Percentiles rank a stretch among this genome's conserved stretches.
Evolutionary conservation across 805 yeast species (phyloP).

Genomic region (Kregervanrija pseudodelftensis): DNA sequence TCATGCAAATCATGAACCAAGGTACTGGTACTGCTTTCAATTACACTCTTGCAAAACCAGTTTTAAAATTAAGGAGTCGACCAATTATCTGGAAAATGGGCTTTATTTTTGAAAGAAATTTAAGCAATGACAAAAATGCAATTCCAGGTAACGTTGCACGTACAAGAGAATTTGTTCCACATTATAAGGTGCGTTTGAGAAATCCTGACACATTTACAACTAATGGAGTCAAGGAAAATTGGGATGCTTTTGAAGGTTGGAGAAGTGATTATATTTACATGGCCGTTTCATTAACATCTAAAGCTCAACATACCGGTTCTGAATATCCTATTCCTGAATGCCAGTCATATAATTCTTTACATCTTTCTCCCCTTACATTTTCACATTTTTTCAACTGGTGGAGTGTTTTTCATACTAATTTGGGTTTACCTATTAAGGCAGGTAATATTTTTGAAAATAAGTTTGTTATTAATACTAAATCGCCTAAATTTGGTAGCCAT

Average conservation of each 20-base stretch:
- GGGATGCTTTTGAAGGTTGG: slow-evolving; percentile 78
- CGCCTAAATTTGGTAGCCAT: slow-evolving; percentile 26
- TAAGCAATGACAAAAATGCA: slow-evolving; percentile 26
- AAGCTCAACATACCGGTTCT: slow-evolving; percentile 10
- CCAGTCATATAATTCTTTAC: slow-evolving; percentile 58
- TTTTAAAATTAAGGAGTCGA: slow-evolving; percentile 56
- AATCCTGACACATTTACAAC: slow-evolving; percentile 43
- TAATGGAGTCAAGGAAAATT: slow-evolving; percentile 34
- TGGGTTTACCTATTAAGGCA: slow-evolving; percentile 69
- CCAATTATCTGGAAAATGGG: slow-evolving; percentile 76
- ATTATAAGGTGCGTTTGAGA: slow-evolving; percentile 47
- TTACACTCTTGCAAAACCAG: slow-evolving; percentile 38
- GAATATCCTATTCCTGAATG: slow-evolving; percentile 13
- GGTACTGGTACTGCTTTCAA: slow-evolving; percentile 24
- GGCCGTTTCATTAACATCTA: slow-evolving; percentile 49
- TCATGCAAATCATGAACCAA: slow-evolving; percentile 13
- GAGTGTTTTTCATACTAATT: slow-evolving; percentile 70
- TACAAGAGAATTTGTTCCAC: slow-evolving; percentile 46
- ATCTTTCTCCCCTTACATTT: slow-evolving; percentile 65
- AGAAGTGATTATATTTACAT: slow-evolving; percentile 78
- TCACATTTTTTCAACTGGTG: slow-evolving; percentile 78
- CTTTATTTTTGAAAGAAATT: slow-evolving; percentile 61
- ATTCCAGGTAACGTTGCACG: slow-evolving; percentile 31
- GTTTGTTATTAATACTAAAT: slow-evolving; percentile 14
- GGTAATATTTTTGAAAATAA: slow-evolving; percentile 63